Base-by-base conservation (phyloP, 306 rosid genomes). In the Arachis hypogaea region DNA sequence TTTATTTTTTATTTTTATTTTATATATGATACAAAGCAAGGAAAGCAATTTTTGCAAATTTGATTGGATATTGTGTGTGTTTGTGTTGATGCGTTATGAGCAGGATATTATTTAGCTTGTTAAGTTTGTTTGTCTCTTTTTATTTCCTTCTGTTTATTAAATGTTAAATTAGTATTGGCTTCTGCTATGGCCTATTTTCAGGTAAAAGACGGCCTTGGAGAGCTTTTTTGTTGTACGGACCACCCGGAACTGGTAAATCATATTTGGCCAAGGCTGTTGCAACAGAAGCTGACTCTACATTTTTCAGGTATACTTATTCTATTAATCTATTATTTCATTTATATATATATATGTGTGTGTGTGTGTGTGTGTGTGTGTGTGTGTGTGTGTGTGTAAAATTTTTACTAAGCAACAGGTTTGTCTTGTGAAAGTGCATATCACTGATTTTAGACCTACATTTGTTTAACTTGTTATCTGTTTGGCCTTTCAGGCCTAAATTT, bases 231-330 rank as follows among this genome's bases (percentile, higher is more conserved):
- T 82, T 95, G 75, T 95, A 90, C 47, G 99, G 99, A 47, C 99
- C 98, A 16, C 99, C 99, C 58, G 99, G 99, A 78, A 95, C 99
- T 6, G 99, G 99, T 57, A 95, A 95, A 86, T 95, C 99, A 29
- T 95, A 95, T 83, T 82, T 95, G 87, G 99, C 99, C 66, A 95
- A 95, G 86, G 99, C 99, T 38, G 99, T 95, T 83, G 99, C 99
- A 43, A 95, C 98, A 3, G 99, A 95, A 85, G 98, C 99, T 6
- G 99, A 95, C 38, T 95, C 99, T 44, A 95, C 99, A 22, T 95
- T 95, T 86, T 95, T 85, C 86, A 95, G 99, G 99, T 95, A 55
- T 5, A 12, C 47, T 51, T 43, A 44, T 5, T 68, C 42, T 36
- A 7, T 59, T 44, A 44, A 3, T 68, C 42, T 36, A 7, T 64